Evolutionary conservation across 2,329 filamentous ascomycete genomes (phyloP).

Genomic region (Tolypocladium guangdongense): DNA sequence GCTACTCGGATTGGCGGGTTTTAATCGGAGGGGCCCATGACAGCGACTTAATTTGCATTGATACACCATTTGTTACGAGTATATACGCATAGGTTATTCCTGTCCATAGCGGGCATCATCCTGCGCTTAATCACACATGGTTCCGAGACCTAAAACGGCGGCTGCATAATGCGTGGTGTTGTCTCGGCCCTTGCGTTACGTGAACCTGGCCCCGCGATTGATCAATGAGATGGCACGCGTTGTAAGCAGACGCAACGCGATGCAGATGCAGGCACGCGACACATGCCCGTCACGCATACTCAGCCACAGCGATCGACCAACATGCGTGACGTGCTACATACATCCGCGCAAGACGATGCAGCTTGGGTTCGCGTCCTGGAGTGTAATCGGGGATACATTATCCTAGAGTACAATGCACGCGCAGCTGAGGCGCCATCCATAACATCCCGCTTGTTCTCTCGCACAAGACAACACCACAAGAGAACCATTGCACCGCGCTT

Average conservation of each 20-base stretch:
- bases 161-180: too few species aligned
- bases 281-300: too few species aligned
- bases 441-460: background rate
- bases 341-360: too few species aligned
- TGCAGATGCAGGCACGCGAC: too few species aligned
- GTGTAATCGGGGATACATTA: background rate
- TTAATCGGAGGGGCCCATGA: background rate
- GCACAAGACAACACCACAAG: background rate
- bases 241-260: too few species aligned
- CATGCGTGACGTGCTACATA: background rate
- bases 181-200: too few species aligned
- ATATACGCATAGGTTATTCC: background rate
- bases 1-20: too few species aligned
- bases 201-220: too few species aligned
- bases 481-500: background rate
- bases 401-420: background rate
- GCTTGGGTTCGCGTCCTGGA: background rate
- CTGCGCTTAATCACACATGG: too few species aligned
- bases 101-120: too few species aligned
- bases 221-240: too few species aligned
- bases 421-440: background rate
- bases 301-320: background rate
- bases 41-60: background rate
- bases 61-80: background rate
- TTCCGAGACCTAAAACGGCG: too few species aligned